phyloP scores from a whole-genome alignment of 2,329 filamentous ascomycete species.

The Delphinella strobiligena region DNA sequence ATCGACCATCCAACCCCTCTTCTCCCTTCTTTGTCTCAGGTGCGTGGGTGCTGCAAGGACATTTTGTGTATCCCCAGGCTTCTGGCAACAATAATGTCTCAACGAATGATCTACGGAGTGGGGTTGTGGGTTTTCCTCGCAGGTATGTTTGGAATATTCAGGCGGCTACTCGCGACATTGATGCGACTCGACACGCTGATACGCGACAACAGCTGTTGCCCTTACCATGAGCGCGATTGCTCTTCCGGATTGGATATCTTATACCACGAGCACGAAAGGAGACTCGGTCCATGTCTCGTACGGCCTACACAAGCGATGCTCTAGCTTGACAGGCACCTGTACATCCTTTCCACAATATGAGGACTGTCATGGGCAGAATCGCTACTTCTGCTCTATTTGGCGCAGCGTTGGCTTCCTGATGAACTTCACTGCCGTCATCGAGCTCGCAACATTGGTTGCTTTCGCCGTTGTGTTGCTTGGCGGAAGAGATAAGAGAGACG shows the following conservation, averaged over 20 bases:
- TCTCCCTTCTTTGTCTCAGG: not conserved
- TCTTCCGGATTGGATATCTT: conserved; percentile 61
- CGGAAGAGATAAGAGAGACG: conserved; percentile 66
- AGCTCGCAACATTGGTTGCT: conserved; percentile 67
- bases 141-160: conserved; percentile 17
- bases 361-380: conserved; percentile 55
- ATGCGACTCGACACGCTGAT: not conserved
- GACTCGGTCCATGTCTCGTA: conserved; percentile 51
- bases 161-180: conserved; percentile 2
- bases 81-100: conserved; percentile 27
- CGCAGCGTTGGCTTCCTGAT: conserved; percentile 77
- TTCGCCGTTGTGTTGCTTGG: conserved; percentile 68
- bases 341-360: conserved; percentile 53
- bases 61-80: not conserved
- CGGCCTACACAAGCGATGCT: conserved; percentile 74
- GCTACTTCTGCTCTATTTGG: conserved; percentile 87
- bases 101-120: conserved; percentile 36
- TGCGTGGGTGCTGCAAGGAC: not conserved
- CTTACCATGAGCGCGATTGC: conserved; percentile 60
- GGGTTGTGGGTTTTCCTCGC: conserved; percentile 35
- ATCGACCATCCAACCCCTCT: not conserved
- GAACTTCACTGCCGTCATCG: conserved; percentile 69
- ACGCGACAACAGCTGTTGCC: conserved; percentile 44
- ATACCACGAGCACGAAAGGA: conserved; percentile 20
- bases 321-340: conserved; percentile 52